Percentiles rank a stretch among this genome's conserved stretches.
Evolutionary conservation across 805 yeast genomes (phyloP).

Genomic region (Wickerhamia fluorescens): DNA sequence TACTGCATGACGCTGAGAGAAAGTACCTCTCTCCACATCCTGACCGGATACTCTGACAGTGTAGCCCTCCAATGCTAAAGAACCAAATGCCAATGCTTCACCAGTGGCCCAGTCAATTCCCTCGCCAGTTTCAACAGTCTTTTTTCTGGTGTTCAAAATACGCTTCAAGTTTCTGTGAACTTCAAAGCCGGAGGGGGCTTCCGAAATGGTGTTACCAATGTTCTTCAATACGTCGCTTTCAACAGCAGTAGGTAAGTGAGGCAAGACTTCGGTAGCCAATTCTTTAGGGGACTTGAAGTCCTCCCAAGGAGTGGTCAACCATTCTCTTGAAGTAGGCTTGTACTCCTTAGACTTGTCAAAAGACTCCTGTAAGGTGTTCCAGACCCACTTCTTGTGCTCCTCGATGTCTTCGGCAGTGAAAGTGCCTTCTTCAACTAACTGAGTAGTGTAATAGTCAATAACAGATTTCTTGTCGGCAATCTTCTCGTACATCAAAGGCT

Average conservation of each 20-base stretch:
- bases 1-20: slow-evolving; percentile 98
- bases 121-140: slow-evolving; percentile 80
- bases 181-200: slow-evolving; percentile 82
- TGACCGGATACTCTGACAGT: slow-evolving; percentile 98
- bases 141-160: slow-evolving; percentile 80
- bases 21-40: slow-evolving; percentile 99
- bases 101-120: slow-evolving; percentile 99
- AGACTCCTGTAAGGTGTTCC: slow-evolving; percentile 89
- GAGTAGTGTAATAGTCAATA: slow-evolving; percentile 74
- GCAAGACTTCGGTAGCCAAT: slow-evolving; percentile 89
- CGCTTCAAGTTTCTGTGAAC: slow-evolving; percentile 95
- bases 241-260: slow-evolving; percentile 93
- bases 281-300: slow-evolving; percentile 97
- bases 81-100: slow-evolving; percentile 97
- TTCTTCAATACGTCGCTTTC: slow-evolving; percentile 62
- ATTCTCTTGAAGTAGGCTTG: slow-evolving; percentile 86
- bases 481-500: slow-evolving; percentile 92
- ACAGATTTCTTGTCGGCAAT: slow-evolving; percentile 87
- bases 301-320: slow-evolving; percentile 99
- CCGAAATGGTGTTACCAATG: slow-evolving; percentile 71
- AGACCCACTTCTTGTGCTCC: slow-evolving; percentile 97
- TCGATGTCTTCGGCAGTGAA: slow-evolving; percentile 86
- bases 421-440: slow-evolving; percentile 78
- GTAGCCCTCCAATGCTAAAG: slow-evolving; percentile 86
- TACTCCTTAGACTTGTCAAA: slow-evolving; percentile 85